phyloP scores from a whole-genome alignment of 768 basidiomycete species.

The Astraeus odoratus region DNA sequence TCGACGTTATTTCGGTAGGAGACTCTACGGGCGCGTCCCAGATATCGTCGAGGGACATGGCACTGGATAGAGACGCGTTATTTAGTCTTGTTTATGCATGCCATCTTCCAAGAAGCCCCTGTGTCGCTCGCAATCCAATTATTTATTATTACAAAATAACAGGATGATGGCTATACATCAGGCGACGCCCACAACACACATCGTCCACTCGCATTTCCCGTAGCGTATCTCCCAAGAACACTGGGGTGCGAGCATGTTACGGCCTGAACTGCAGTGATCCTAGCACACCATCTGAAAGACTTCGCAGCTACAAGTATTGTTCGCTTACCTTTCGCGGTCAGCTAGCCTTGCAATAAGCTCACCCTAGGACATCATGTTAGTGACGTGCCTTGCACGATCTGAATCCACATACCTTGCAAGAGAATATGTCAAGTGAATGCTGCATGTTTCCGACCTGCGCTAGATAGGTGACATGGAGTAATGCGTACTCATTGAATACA shows the following conservation, averaged over 20 bases:
- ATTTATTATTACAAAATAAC: no score
- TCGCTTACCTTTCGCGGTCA: constrained; percentile 47
- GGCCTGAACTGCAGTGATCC: constrained; percentile 80
- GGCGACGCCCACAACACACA: constrained; percentile 73
- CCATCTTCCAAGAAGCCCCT: no score
- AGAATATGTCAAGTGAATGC: constrained; percentile 68
- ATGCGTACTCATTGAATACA: constrained; percentile 12
- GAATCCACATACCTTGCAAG: constrained; percentile 47
- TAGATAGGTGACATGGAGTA: neutral
- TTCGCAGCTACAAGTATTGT: neutral
- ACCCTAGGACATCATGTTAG: constrained; percentile 37
- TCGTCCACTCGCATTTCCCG: constrained; percentile 72
- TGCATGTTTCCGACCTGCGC: constrained; percentile 70
- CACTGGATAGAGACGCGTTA: constrained; percentile 18
- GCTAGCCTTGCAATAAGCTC: constrained; percentile 59
- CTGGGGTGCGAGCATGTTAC: constrained; percentile 84
- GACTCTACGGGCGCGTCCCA: constrained; percentile 48
- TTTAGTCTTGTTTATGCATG: constrained; percentile 18
- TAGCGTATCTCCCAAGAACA: constrained; percentile 65
- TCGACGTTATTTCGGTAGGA: constrained; percentile 11
- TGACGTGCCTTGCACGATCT: neutral
- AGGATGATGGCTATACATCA: constrained; percentile 13
- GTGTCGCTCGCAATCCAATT: no score
- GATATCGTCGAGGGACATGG: constrained; percentile 46
- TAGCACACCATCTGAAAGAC: constrained; percentile 19